phyloP scores from a whole-genome alignment of 768 basidiomycete genomes.

The Mycena rosella region DNA sequence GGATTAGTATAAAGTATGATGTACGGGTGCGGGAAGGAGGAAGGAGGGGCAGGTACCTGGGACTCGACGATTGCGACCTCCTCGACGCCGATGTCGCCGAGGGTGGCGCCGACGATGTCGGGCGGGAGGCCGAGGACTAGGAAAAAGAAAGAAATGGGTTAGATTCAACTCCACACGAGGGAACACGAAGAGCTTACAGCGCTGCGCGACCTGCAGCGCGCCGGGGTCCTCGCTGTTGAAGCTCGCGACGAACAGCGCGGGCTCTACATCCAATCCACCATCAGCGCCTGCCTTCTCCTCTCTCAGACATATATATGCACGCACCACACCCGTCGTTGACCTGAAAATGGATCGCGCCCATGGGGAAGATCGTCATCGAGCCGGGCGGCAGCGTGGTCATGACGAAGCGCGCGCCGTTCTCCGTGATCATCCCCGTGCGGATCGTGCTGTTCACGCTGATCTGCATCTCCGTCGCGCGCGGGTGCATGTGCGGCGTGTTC shows the following conservation, averaged over 20 bases:
- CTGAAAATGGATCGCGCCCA: constrained; percentile 39
- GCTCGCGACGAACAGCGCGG: constrained; percentile 35
- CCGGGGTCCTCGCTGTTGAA: constrained; percentile 35
- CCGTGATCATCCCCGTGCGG: constrained; percentile 40
- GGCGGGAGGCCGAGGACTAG: constrained; percentile 38
- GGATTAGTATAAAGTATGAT: background rate
- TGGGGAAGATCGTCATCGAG: constrained; percentile 36
- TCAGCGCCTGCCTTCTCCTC: too few species aligned
- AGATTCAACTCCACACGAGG: too few species aligned
- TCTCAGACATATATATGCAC: too few species aligned
- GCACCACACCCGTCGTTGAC: constrained; percentile 37
- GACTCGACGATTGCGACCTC: constrained; percentile 30
- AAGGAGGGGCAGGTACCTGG: constrained; percentile 35
- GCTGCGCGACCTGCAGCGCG: constrained; percentile 37
- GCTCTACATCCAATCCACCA: constrained; percentile 18
- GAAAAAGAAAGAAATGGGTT: background rate
- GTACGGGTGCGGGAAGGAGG: too few species aligned
- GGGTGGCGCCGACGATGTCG: constrained; percentile 36
- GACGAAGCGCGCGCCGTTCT: constrained; percentile 39
- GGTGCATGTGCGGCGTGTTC: constrained; percentile 40
- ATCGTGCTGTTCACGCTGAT: constrained; percentile 38
- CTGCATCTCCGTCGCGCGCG: constrained; percentile 40
- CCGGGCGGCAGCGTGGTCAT: constrained; percentile 33
- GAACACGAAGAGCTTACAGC: constrained; percentile 32
- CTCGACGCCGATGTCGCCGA: constrained; percentile 36